A percentile compares a stretch with the other conserved stretches of the same genome.
Conservation (phyloP, 257 asterid genomes). For the Solanum lycopersicoides region DNA sequence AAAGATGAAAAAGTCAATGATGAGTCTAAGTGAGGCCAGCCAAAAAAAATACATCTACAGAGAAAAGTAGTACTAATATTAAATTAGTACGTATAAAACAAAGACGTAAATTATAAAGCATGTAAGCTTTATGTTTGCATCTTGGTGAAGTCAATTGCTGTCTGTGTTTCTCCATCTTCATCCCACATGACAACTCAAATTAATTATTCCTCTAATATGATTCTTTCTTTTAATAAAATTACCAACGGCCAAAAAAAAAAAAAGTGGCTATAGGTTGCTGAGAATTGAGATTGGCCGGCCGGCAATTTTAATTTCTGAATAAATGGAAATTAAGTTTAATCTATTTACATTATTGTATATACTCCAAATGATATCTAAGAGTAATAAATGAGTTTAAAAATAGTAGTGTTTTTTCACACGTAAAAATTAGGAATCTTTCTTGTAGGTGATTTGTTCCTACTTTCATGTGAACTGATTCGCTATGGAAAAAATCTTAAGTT, state of each 20-base stretch:
- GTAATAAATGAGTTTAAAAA: background rate
- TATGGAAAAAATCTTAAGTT: background rate
- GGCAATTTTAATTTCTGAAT: background rate
- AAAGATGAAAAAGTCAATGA: constrained; percentile 8
- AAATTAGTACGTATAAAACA: background rate
- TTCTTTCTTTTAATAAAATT: background rate
- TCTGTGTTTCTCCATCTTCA: constrained; percentile 1
- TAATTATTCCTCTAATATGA: background rate
- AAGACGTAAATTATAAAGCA: background rate
- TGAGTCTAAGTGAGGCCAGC: background rate
- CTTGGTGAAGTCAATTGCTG: background rate
- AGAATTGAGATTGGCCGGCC: background rate
- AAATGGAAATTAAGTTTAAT: background rate
- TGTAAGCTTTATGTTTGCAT: background rate
- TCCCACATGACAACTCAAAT: background rate
- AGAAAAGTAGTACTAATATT: background rate
- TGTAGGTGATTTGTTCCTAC: too few species aligned
- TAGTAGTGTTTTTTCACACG: background rate
- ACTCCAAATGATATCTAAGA: background rate
- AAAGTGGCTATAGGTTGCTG: background rate
- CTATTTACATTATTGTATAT: background rate
- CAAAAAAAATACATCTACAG: background rate
- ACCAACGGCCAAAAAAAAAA: background rate
- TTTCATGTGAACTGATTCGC: too few species aligned
- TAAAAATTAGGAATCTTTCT: background rate